Percentiles rank a stretch among this genome's conserved stretches.
Conservation (phyloP, 192 early-diverging fungal genomes). For the Allomyces javanicus region DNA sequence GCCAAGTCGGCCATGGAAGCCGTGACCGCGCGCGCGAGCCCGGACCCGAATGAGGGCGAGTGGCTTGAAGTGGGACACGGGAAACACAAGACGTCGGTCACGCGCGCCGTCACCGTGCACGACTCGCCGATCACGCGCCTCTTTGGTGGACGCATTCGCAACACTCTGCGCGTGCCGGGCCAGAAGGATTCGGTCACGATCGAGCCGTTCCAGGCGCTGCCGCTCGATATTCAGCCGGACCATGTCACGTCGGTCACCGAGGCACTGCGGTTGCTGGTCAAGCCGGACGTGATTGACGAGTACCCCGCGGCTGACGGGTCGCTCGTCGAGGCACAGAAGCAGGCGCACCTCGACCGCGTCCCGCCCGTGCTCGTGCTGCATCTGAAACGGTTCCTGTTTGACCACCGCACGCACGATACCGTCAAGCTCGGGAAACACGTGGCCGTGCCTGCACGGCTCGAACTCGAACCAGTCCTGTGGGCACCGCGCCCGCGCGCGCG, state of each 20-base stretch:
- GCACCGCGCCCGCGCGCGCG: background rate
- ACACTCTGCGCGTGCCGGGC: conserved; percentile 48
- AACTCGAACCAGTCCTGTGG: conserved; percentile 1
- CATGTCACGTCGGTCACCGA: conserved; percentile 63
- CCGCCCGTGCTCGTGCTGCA: conserved; percentile 86
- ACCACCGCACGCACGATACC: conserved; percentile 46
- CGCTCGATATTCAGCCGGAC: conserved; percentile 63
- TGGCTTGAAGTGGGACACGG: conserved; percentile 79
- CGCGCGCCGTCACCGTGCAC: conserved; percentile 27
- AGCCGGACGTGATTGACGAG: conserved; percentile 65
- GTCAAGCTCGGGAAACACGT: conserved; percentile 79
- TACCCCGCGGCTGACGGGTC: conserved; percentile 17
- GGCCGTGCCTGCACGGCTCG: conserved; percentile 2
- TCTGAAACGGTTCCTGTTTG: conserved; percentile 77
- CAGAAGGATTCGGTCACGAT: conserved; percentile 58
- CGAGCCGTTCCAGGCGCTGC: conserved; percentile 76
- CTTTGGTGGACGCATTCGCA: conserved; percentile 67
- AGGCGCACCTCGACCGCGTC: conserved; percentile 53
- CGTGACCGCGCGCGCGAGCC: background rate
- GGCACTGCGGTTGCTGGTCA: conserved; percentile 56
- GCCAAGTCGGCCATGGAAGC: conserved; percentile 4
- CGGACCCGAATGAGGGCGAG: conserved; percentile 16
- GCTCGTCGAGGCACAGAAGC: conserved; percentile 54
- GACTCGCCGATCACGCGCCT: conserved; percentile 67
- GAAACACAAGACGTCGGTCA: conserved; percentile 52